Conservation (phyloP, 352 stramenopile species). For the Lagenidium giganteum region DNA sequence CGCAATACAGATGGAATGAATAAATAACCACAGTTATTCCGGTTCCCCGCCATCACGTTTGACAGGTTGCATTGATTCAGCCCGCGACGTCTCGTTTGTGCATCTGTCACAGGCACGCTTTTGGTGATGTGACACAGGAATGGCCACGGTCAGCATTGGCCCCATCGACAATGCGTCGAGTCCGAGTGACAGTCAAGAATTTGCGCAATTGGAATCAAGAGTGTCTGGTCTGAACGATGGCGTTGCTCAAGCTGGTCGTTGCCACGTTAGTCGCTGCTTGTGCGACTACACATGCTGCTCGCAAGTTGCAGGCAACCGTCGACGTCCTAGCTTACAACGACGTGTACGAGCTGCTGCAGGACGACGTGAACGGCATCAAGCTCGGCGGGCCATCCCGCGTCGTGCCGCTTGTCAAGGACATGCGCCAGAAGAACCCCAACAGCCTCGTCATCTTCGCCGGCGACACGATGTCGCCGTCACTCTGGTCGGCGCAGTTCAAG, state of each 20-base stretch:
- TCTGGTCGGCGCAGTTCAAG: conserved; percentile 78
- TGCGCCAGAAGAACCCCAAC: conserved; percentile 54
- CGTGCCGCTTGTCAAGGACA: conserved; percentile 50
- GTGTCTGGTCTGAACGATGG: too few relatives aligned
- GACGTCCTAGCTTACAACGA: conserved; percentile 77
- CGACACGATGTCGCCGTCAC: conserved; percentile 78
- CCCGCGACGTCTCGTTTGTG: too few relatives aligned
- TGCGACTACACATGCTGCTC: conserved; percentile 7
- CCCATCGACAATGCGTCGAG: too few relatives aligned
- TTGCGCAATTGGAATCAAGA: too few relatives aligned
- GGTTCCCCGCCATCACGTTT: too few relatives aligned
- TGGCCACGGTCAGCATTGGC: too few relatives aligned
- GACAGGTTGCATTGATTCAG: too few relatives aligned
- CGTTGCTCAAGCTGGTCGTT: not conserved
- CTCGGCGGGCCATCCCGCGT: conserved; percentile 68
- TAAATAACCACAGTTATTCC: too few relatives aligned
- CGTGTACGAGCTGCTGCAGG: conserved; percentile 75
- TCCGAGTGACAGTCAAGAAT: too few relatives aligned
- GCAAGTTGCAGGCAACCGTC: conserved; percentile 40
- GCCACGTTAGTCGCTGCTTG: not conserved
- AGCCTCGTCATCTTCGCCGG: conserved; percentile 73
- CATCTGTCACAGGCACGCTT: too few relatives aligned
- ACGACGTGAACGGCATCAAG: conserved; percentile 55
- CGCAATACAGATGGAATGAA: too few relatives aligned
- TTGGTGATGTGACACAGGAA: too few relatives aligned